Evolutionary conservation across 148 eudicot species (phyloP).

Genomic region (Polygonum aviculare): DNA sequence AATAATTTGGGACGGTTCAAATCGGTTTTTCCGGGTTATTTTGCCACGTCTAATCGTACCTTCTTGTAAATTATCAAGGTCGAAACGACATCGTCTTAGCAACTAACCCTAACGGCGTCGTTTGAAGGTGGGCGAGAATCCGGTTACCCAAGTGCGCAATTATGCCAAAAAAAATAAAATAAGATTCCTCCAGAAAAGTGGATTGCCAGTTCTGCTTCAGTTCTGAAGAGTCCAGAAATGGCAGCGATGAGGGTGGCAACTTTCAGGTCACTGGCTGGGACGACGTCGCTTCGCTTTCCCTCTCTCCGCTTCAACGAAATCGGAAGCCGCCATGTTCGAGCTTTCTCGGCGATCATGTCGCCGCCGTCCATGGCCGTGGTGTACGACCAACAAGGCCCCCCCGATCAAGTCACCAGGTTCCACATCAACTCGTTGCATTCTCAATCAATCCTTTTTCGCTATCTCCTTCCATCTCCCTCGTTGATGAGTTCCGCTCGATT

Average conservation of each 20-base stretch:
- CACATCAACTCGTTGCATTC: background rate
- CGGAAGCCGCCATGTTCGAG: slow-evolving; percentile 23
- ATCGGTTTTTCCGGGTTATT: too few relatives aligned
- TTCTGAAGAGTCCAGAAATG: slow-evolving; percentile 13
- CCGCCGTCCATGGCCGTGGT: slow-evolving; percentile 80
- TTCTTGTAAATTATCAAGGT: too few relatives aligned
- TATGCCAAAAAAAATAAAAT: background rate
- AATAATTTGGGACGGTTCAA: too few relatives aligned
- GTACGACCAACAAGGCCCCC: slow-evolving; percentile 70
- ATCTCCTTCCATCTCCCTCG: slow-evolving; percentile 5
- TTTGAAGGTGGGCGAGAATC: background rate
- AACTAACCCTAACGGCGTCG: too few relatives aligned
- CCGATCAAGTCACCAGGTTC: slow-evolving; percentile 62
- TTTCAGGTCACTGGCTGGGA: slow-evolving; percentile 16
- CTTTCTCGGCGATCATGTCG: slow-evolving; percentile 54
- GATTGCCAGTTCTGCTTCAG: background rate
- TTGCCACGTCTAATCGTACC: too few relatives aligned
- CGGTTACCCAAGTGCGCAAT: background rate
- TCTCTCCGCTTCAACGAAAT: slow-evolving; percentile 10
- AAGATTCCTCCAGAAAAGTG: background rate
- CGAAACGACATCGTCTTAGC: too few relatives aligned
- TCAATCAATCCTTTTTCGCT: background rate
- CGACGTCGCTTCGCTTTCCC: slow-evolving; percentile 12
- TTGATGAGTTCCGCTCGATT: background rate
- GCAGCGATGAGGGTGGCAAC: slow-evolving; percentile 23